Conservation (phyloP, 495 filamentous ascomycete species). For the Aspergillus asperescens region DNA sequence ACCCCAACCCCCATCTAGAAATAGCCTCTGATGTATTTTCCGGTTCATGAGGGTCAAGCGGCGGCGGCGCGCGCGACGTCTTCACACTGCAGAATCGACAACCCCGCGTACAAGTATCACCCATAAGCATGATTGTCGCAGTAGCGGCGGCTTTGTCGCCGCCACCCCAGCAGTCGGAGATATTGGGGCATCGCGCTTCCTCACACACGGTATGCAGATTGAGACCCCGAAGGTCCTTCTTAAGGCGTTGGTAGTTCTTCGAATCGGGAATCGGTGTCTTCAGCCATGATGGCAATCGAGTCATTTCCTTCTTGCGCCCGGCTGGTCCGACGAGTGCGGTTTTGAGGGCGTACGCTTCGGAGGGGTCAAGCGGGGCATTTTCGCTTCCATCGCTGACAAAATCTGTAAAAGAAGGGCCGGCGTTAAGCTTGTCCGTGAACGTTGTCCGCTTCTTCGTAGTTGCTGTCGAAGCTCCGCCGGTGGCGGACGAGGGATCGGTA, state of each 20-base stretch:
- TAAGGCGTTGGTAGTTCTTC: conserved; percentile 88
- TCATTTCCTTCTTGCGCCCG: conserved; percentile 77
- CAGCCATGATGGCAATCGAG: conserved; percentile 86
- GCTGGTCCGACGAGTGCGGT: conserved; percentile 80
- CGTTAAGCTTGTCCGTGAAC: conserved; percentile 76
- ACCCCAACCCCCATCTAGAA: conserved; percentile 86
- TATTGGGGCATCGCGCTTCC: conserved; percentile 95
- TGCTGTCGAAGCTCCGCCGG: conserved; percentile 23
- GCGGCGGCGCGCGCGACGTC: conserved; percentile 69
- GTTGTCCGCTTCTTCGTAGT: conserved; percentile 49
- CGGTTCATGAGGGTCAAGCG: conserved; percentile 91
- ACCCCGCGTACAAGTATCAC: conserved; percentile 93
- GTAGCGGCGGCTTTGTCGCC: conserved; percentile 82
- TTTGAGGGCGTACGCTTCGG: conserved; percentile 54
- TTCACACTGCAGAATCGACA: conserved; percentile 97
- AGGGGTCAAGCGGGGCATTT: conserved; percentile 53
- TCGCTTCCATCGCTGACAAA: conserved; percentile 58
- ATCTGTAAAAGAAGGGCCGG: conserved; percentile 78
- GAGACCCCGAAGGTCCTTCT: conserved; percentile 83
- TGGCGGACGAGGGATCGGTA: conserved; percentile 37
- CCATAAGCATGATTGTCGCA: conserved; percentile 99
- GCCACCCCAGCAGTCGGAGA: conserved; percentile 96
- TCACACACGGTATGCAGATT: conserved; percentile 95
- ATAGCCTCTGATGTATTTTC: conserved; percentile 95
- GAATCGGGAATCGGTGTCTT: conserved; percentile 88